Conservation (phyloP, 139 green algal species). For the Picochlorum costavermella region DNA sequence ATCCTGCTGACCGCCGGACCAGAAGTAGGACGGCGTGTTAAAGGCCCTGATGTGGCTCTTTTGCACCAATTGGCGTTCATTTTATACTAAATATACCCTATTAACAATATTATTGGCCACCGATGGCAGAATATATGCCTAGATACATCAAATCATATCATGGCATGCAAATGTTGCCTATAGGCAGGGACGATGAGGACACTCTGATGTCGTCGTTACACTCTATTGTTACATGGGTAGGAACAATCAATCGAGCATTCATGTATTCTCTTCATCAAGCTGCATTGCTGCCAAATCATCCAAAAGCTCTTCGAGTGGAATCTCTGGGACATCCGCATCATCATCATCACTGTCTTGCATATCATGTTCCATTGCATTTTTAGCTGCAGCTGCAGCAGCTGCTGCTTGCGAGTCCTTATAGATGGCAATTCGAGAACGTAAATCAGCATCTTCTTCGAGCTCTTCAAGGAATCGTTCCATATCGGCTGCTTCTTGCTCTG, state of each 20-base stretch:
- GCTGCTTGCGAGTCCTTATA: slow-evolving; percentile 34
- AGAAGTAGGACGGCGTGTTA: too few species aligned
- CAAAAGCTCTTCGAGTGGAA: slow-evolving; percentile 92
- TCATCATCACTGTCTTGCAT: slow-evolving; percentile 37
- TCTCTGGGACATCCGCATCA: slow-evolving; percentile 41
- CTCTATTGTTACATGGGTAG: not conserved
- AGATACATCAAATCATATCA: too few species aligned
- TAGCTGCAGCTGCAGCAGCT: slow-evolving; percentile 9
- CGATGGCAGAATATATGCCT: too few species aligned
- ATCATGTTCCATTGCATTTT: slow-evolving; percentile 13
- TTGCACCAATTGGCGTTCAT: too few species aligned
- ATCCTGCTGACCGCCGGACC: too few species aligned
- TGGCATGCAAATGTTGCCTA: too few species aligned
- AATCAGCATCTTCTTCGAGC: slow-evolving; percentile 73
- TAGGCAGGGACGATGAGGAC: not conserved
- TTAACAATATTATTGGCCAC: too few species aligned
- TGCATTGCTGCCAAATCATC: slow-evolving; percentile 71
- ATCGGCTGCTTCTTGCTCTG: slow-evolving; percentile 35
- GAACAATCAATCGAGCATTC: not conserved
- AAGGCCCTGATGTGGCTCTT: too few species aligned
- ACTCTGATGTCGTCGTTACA: not conserved
- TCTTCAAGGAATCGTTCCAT: slow-evolving; percentile 81
- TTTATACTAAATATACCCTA: too few species aligned
- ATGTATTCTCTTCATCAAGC: slow-evolving; percentile 29
- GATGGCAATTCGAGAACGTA: slow-evolving; percentile 49